phyloP scores from a whole-genome alignment of 495 filamentous ascomycete genomes.

The Aspergillus sclerotioniger region DNA sequence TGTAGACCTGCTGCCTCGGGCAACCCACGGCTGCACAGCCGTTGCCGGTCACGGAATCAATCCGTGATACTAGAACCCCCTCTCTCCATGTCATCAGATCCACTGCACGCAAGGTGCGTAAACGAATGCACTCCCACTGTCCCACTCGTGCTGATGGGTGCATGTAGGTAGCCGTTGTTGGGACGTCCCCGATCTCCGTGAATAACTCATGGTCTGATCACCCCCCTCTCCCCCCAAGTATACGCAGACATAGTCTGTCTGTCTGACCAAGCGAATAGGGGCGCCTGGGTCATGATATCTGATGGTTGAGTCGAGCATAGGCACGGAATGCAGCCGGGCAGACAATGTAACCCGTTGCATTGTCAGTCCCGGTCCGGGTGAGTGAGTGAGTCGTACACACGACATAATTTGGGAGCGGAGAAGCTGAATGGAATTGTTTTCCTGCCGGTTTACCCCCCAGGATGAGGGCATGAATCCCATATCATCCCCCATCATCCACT shows the following conservation, averaged over 20 bases:
- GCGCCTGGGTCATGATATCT: too few species aligned
- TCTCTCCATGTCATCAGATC: neutral
- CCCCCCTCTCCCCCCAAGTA: neutral
- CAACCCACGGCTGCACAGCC: too few species aligned
- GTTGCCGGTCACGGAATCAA: neutral
- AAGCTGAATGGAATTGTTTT: too few species aligned
- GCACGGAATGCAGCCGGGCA: too few species aligned
- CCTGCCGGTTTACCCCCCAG: too few species aligned
- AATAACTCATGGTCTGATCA: neutral
- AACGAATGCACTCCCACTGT: neutral
- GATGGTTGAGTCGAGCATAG: too few species aligned
- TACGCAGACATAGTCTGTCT: neutral
- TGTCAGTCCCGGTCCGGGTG: too few species aligned
- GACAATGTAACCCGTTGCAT: too few species aligned
- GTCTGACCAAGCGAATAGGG: too few species aligned
- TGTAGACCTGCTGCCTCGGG: too few species aligned
- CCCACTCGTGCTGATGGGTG: neutral
- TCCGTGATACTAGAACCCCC: neutral
- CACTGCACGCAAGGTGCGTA: neutral
- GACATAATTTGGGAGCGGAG: too few species aligned
- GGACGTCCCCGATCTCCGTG: neutral
- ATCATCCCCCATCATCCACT: constrained; percentile 8
- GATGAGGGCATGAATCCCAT: constrained; percentile 1
- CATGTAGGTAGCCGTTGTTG: constrained; percentile 9
- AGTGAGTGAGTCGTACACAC: too few species aligned